Base-by-base conservation (phyloP, 2,329 filamentous ascomycete species). In the Didymosphaeria variabile region DNA sequence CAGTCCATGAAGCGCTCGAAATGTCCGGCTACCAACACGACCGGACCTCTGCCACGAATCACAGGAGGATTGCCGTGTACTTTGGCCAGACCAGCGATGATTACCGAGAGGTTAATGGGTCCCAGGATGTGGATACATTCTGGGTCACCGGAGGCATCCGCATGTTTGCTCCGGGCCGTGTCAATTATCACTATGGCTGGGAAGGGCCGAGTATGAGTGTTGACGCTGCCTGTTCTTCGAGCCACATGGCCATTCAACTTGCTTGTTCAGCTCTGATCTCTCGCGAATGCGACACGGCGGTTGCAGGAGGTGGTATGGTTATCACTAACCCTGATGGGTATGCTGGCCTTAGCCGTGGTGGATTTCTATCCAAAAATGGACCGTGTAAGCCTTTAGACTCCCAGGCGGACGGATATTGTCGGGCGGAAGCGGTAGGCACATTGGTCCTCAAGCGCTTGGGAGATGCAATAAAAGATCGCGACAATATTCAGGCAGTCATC, bases 61-160 rank as follows among this genome's bases (percentile, higher is more conserved):
- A 53, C 0, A 58, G 73, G 13, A 68, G 76, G 3, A 67, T 80
- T 19, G 77, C 75, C 12, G 67, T 67, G 1, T 79, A 69, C 61
- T 76, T 70, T 59, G 78, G 78, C 1, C 54, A 60, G 23, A 67
- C 73, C 5, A 69, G 59, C 50, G 69, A 80, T 53, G 79, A 80
- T 26, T 52, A 26, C 10, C 49, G 49, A 12, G 49, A 38, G 9
- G 32, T 52, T n/a, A 38, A 40, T 19, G 7, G 46, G 7, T 53
- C n/a, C 5, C 54, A 69, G 36, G 32, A 63, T 31, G 80, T 87
- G n/a, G 81, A 82, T 58, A 85, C 83, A 0, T 86, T 83, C 86
- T 52, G 9, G 5, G 19, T 52, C 47, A 80, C 85, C 0, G 84
- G 84, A 21, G 79, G 79, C 31, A 75, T 76, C 9, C 77, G 85